Evolutionary conservation across 164 flowering plant genomes (phyloP).

Genomic region (Echeveria elegans): DNA sequence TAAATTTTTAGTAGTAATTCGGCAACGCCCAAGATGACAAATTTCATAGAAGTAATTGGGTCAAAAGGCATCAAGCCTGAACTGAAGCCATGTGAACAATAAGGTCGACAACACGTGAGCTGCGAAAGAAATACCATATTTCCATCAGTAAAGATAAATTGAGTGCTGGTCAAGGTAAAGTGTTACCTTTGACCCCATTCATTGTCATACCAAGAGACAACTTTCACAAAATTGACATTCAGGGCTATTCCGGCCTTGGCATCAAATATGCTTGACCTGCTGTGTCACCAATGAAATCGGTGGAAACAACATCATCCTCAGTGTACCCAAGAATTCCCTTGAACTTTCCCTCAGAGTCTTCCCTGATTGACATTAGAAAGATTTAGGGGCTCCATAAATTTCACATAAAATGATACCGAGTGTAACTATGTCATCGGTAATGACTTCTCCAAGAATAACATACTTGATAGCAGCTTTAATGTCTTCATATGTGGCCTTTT

Average conservation of each 20-base stretch:
- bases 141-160: background rate
- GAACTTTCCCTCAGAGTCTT: constrained; percentile 61
- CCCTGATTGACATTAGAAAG: constrained; percentile 26
- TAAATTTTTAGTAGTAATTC: too few species aligned
- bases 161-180: background rate
- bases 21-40: too few species aligned
- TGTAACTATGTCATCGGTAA: too few species aligned
- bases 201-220: constrained; percentile 92
- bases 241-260: constrained; percentile 97
- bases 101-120: constrained; percentile 63
- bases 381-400: background rate
- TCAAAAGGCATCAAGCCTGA: constrained; percentile 8
- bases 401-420: background rate
- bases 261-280: constrained; percentile 93
- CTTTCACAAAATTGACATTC: constrained; percentile 61
- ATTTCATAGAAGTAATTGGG: background rate
- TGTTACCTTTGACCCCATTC: constrained; percentile 91
- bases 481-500: constrained; percentile 41
- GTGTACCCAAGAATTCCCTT: constrained; percentile 90
- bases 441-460: too few species aligned
- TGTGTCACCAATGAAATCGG: constrained; percentile 85
- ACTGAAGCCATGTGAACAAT: constrained; percentile 46
- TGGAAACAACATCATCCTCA: constrained; percentile 88
- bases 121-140: constrained; percentile 17
- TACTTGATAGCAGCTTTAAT: constrained; percentile 62